phyloP scores from a whole-genome alignment of 768 basidiomycete species.

The Boletellus sp. region DNA sequence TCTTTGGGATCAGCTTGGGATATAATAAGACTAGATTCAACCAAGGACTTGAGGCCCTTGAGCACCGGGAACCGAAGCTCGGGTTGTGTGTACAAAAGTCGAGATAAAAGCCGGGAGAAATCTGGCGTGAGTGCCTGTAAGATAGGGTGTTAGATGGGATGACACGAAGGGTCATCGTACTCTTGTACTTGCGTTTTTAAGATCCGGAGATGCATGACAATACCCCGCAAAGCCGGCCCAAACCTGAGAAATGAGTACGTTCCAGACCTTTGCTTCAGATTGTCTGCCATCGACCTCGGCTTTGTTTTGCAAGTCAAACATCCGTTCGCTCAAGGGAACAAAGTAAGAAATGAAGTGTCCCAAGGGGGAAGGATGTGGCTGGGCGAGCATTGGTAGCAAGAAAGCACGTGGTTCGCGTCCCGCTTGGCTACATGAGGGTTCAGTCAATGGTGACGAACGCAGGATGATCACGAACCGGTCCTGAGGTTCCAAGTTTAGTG shows the following conservation, averaged over 20 bases:
- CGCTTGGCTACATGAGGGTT: constrained; percentile 47
- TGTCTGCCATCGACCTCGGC: constrained; percentile 69
- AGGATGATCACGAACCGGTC: constrained; percentile 54
- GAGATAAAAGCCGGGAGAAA: constrained; percentile 88
- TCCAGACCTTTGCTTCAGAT: constrained; percentile 94
- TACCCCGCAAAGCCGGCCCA: constrained; percentile 93
- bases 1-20: constrained; percentile 34
- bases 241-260: constrained; percentile 86
- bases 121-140: constrained; percentile 64
- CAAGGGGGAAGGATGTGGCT: constrained; percentile 77
- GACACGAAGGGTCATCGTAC: neutral
- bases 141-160: constrained; percentile 2
- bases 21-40: constrained; percentile 71
- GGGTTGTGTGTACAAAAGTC: constrained; percentile 87
- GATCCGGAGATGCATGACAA: constrained; percentile 75
- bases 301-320: constrained; percentile 84
- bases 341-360: constrained; percentile 87
- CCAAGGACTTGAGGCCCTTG: constrained; percentile 72
- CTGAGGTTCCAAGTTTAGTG: constrained; percentile 80
- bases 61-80: constrained; percentile 80
- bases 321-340: constrained; percentile 87
- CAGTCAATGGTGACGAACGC: neutral
- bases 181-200: constrained; percentile 52
- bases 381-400: constrained; percentile 81
- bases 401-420: constrained; percentile 85